phyloP scores from a whole-genome alignment of 106 monocot genomes.

The Dioscorea zingiberensis region DNA sequence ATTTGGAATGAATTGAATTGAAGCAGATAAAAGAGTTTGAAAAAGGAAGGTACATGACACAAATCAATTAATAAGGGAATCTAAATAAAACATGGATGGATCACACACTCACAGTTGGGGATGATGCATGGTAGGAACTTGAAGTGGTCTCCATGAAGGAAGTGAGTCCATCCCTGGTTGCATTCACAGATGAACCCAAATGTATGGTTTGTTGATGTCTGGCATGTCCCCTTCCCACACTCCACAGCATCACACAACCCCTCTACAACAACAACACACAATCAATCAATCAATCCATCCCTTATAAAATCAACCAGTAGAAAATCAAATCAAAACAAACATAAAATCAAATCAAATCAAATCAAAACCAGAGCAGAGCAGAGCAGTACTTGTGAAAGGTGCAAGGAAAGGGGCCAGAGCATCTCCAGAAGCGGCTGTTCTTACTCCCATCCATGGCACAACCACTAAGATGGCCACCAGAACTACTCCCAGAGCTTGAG shows the following conservation, averaged over 20 bases:
- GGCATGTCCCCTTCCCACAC: conserved; percentile 59
- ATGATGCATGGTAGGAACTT: conserved; percentile 56
- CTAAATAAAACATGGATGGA: not conserved
- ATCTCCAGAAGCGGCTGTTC: conserved; percentile 7
- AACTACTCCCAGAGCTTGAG: not conserved
- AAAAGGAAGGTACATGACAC: too few species aligned
- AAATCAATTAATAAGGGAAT: too few species aligned
- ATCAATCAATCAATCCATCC: not conserved
- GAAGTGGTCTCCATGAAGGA: conserved; percentile 24
- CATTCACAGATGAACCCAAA: conserved; percentile 54
- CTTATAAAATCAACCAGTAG: not conserved
- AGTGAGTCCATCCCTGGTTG: conserved; percentile 43
- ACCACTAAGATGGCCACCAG: conserved; percentile 4
- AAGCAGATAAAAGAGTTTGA: not conserved
- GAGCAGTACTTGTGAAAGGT: conserved; percentile 13
- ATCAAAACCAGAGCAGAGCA: not conserved
- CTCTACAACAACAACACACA: conserved; percentile 15
- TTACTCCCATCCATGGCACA: not conserved
- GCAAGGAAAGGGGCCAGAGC: conserved; percentile 12
- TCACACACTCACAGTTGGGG: conserved; percentile 65
- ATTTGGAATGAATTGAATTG: not conserved
- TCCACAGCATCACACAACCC: conserved; percentile 33
- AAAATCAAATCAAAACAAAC: not conserved
- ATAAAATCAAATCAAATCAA: not conserved
- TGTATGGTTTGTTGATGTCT: conserved; percentile 3